Conservation (phyloP, 306 rosid species). For the Phaseolus lunatus region DNA sequence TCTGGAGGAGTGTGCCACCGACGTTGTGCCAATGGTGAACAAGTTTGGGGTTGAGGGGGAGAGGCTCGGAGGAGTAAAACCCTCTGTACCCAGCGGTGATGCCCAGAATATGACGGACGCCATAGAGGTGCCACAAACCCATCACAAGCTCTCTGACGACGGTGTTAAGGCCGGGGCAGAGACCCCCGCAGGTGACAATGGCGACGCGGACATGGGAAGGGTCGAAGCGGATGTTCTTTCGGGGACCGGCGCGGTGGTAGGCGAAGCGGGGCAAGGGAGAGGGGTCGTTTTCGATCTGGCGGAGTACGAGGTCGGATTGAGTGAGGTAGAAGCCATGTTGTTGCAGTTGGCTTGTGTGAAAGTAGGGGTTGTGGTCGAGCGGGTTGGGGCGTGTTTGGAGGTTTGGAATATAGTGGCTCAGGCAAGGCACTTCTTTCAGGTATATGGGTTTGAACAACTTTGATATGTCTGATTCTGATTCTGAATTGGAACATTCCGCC, state of each 20-base stretch:
- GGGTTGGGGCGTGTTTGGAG: constrained; percentile 39
- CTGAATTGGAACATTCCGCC: background rate
- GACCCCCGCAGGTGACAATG: constrained; percentile 62
- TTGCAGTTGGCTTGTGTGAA: constrained; percentile 13
- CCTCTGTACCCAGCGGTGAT: constrained; percentile 79
- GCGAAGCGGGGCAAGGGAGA: constrained; percentile 28
- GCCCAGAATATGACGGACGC: constrained; percentile 75
- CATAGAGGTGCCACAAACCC: constrained; percentile 69
- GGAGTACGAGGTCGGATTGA: constrained; percentile 35
- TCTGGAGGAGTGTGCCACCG: constrained; percentile 78
- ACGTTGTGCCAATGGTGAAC: constrained; percentile 67
- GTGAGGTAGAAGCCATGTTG: constrained; percentile 33
- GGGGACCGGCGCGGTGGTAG: constrained; percentile 50
- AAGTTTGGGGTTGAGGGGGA: constrained; percentile 38
- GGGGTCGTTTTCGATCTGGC: constrained; percentile 22
- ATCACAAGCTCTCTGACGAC: constrained; percentile 76
- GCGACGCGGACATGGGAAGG: constrained; percentile 54
- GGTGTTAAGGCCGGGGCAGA: constrained; percentile 80
- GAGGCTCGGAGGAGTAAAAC: constrained; percentile 55
- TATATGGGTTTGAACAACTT: constrained; percentile 38
- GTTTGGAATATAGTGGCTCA: background rate
- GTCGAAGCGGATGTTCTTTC: constrained; percentile 16
- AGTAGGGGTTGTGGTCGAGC: constrained; percentile 40
- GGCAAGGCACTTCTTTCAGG: constrained; percentile 29
- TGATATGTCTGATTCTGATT: background rate